These are phyloP conservation scores for Pachysandra terminalis DNA, from an alignment of 164 flowering plant genomes.

Conservation along the genomic window DNA sequence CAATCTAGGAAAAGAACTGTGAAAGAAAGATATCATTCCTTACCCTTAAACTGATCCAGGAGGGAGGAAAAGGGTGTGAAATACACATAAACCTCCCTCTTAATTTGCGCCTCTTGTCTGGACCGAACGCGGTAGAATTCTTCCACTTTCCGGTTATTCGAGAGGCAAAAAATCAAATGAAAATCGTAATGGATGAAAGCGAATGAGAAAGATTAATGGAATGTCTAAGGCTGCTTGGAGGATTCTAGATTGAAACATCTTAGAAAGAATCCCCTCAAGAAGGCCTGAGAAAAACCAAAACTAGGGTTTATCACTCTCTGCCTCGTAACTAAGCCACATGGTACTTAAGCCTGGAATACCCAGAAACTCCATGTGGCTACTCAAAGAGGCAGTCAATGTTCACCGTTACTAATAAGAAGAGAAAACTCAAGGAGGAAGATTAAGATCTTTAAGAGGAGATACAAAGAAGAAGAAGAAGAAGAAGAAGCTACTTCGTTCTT, in stretches of 20 bases:
- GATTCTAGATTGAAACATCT: constrained; percentile 5
- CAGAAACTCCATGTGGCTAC: not conserved
- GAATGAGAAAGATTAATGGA: not conserved
- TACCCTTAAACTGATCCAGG: constrained; percentile 20
- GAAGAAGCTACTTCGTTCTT: no score
- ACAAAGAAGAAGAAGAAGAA: no score
- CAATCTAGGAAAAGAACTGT: constrained; percentile 19
- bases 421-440: not conserved
- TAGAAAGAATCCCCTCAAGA: constrained; percentile 24
- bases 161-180: constrained; percentile 16
- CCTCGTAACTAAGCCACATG: constrained; percentile 40
- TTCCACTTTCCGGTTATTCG: constrained; percentile 25
- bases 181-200: not conserved
- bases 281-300: constrained; percentile 5
- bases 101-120: constrained; percentile 35
- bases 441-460: no score
- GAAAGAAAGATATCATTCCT: constrained; percentile 3
- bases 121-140: constrained; percentile 19
- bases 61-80: not conserved
- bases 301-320: constrained; percentile 12
- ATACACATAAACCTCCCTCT: not conserved
- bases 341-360: constrained; percentile 16
- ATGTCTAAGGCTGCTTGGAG: constrained; percentile 33
- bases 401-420: no score
- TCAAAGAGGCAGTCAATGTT: not conserved